Evolutionary conservation across 176 grass and related monocot species (phyloP).

Genomic region (Musa schizocarpa): DNA sequence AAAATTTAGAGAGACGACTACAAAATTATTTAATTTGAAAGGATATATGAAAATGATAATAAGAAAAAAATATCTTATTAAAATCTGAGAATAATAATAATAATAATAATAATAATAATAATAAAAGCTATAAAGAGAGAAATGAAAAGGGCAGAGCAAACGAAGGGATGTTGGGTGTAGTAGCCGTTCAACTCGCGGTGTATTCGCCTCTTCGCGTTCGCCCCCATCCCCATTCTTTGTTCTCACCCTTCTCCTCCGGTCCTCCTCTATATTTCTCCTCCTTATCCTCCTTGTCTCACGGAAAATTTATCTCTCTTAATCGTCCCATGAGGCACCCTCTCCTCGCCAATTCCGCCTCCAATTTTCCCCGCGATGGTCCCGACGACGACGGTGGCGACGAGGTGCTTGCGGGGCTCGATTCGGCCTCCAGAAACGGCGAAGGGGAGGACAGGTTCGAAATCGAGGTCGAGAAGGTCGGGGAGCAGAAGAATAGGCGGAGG

Average conservation of each 20-base stretch:
- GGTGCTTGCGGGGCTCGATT: background rate
- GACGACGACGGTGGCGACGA: background rate
- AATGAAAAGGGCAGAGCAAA: background rate
- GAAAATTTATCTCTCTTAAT: background rate
- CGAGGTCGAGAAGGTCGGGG: constrained; percentile 36
- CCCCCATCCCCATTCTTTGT: background rate
- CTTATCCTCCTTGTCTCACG: background rate
- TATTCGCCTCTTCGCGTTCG: background rate
- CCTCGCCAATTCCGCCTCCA: background rate
- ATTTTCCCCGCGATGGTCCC: constrained; percentile 4
- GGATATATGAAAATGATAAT: too few relatives aligned
- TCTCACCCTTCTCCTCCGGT: background rate
- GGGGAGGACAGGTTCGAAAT: constrained; percentile 34
- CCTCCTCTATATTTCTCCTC: background rate
- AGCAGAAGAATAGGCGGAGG: constrained; percentile 36
- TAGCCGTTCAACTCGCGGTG: background rate
- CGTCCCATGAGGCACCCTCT: background rate
- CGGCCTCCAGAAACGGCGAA: constrained; percentile 2
- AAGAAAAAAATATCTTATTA: too few relatives aligned
- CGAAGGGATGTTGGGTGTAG: background rate
- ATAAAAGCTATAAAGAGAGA: background rate
- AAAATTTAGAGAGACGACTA: too few relatives aligned
- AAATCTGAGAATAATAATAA: background rate
- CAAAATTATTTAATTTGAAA: too few relatives aligned
- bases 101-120: background rate